phyloP scores from a whole-genome alignment of 2,329 filamentous ascomycete species.

The Epichloe scottii region DNA sequence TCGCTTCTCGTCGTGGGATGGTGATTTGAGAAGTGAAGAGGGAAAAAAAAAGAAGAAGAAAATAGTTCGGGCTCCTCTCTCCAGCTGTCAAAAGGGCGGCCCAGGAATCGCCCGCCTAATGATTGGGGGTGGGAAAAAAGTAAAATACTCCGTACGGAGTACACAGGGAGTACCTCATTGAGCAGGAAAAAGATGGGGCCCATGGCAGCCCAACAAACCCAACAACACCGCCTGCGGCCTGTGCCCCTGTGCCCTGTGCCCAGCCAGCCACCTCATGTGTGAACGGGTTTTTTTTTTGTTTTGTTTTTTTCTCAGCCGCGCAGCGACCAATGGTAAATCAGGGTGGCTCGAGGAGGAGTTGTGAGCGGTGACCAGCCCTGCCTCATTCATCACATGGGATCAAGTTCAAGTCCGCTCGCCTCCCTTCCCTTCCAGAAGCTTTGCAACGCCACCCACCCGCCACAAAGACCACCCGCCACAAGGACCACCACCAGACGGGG shows the following conservation, averaged over 20 bases:
- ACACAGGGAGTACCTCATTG: conserved; percentile 2
- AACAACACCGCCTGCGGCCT: conserved; percentile 1
- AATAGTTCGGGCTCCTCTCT: background rate
- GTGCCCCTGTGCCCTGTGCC: conserved; percentile 2
- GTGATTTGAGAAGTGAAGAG: background rate
- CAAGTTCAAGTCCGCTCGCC: no score
- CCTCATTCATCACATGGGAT: no score
- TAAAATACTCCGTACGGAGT: background rate
- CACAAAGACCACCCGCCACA: no score
- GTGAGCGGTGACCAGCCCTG: conserved; percentile 11
- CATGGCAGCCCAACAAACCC: conserved; percentile 3
- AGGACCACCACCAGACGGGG: no score
- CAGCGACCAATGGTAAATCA: background rate
- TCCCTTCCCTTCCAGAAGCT: background rate
- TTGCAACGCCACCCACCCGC: no score
- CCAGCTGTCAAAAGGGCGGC: background rate
- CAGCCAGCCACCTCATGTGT: background rate
- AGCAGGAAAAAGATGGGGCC: background rate
- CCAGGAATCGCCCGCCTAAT: background rate
- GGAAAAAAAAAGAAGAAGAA: background rate
- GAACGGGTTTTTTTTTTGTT: background rate
- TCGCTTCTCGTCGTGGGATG: background rate
- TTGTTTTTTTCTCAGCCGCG: background rate
- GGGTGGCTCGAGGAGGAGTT: background rate
- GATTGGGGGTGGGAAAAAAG: background rate